Base-by-base conservation (phyloP, 176 grass and related monocot genomes). In the Rhipidocladum racemiflorum region DNA sequence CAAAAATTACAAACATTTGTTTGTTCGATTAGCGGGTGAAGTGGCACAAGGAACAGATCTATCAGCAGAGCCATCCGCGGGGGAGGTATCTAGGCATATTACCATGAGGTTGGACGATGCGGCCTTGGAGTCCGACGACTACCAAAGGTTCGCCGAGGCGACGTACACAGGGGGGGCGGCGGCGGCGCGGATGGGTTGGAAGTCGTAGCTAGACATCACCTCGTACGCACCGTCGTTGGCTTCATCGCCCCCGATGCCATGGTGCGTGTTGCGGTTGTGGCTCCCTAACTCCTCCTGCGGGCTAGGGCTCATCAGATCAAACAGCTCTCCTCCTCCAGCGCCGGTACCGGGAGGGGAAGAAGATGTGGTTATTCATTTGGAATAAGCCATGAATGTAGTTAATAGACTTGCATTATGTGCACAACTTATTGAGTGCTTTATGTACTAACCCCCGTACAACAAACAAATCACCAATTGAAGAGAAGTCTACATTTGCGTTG, bases 171-270 rank as follows among this genome's bases (percentile, higher is more conserved):
- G 18, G 18, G 36, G 23, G 39, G 90, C 28, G 24, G 71, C 17
- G 16, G 72, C 7, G 48, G 87, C 6, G 49, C 87, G 84, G 62
- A 90, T 93, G 64, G 91, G 85, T 64, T 93, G 88, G 78, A 93
- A 93, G 61, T 93, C 88, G 78, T 90, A 93, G 88, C 82, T 88
- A 36, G 91, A 85, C 21, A 94, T 18, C 83, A 91, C 82, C 68
- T 90, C 88, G 11, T 87, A 77, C 9, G 38, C 38, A 56, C 36
- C 72, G 8, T n/a, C 51, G n/a, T n/a, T n/a, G n/a, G n/a, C n/a
- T 32, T 3, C 45, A 5, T 6, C 6, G 18, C 21, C n/a, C n/a
- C n/a, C 18, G 6, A 2, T 17, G 35, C 8, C 34, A 18, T 61
- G 40, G 24, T 28, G 77, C 18, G 54, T 76, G 74, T 62, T 78